Evolutionary conservation across 2,329 filamentous ascomycete species (phyloP), one percentile per base, ranked within the genome.

Genomic region (Fusarium liriodendri): DNA sequence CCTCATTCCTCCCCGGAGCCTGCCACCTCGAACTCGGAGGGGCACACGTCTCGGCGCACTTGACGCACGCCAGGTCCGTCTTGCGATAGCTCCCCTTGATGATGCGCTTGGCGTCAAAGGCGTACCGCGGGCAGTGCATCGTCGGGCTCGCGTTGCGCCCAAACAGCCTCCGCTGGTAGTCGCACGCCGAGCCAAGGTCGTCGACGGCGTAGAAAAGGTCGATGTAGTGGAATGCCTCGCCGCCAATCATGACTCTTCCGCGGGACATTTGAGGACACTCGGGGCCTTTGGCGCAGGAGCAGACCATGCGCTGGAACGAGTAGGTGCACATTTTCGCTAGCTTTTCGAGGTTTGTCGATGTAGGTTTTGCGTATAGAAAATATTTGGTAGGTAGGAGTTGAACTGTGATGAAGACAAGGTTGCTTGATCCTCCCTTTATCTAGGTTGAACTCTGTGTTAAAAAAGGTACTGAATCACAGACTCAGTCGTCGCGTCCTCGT

Each of bases 201-300:
- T 79, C 77, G 35, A 79, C 66, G 32, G 77, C 70, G 74, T 69
- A 76, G 59, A 73, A 78, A 38, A 71, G 57, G 71, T 78, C 73
- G 63, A 78, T 66, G 65, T 68, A 67, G 74, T 79, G 77, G 63
- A 78, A 78, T 60, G 69, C 61, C 40, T 79, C 76, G 67, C 77
- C 76, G 33, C 63, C 67, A 25, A 79, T 69, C 14, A 76, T 35
- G 55, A 66, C 76, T 11, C 71, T 69, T 1, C 76, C 77, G 33
- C 71, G 67, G 13, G 64, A 47, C 74, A 78, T 77, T 50, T 79
- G 77, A 1, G 77, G 77, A 33, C 77, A 79, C 11, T 77, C 74
- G 55, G 69, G 62, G n/a, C 77, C 77, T 60, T 79, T 79, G 69
- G 76, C 76, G 73, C 77, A 79, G 58, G 69, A 74, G 76, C 77